Evolutionary conservation across 169 alveolate genomes (phyloP), one percentile per base, ranked within the genome.

Genomic region (Cryptosporidium sp.): DNA sequence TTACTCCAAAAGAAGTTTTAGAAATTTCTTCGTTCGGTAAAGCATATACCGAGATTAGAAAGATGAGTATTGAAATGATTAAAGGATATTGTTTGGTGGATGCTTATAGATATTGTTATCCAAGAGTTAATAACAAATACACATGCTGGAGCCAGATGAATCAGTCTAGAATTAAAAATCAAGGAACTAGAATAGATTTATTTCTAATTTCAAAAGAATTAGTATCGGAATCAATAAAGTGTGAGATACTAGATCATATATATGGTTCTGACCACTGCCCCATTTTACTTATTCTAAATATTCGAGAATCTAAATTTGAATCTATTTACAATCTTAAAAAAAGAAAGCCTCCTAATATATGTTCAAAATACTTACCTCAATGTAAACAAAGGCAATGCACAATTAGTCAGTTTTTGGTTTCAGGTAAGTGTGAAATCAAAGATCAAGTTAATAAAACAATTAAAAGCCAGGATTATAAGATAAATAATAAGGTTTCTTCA

Each of bases 251-350:
- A 4, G 59, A 58, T 31, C 70, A 74, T 33, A 37, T 74, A 23
- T 74, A 39, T 33, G 86, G 86, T n/a, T 74, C 86, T 21, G 86
- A 74, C 35, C 86, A 74, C 26, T 74, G 86, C 5, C 86, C 86
- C 2, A 43, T 74, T 55, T 35, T 74, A n/a, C 71, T 74, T 21
- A 33, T 45, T 50, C 3, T 71, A 51, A 50, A 14, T 14, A 26
- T 7, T 14, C 6, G 21, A 23, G 59, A 45, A 39, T 1, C 23
- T 29, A 37, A 41, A 35, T 4, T 18, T 23, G 43, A 45, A 58
- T 43, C 69, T 43, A 5, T 29, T 6, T 21, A 10, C 4, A 33
- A 16, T 33, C 16, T 31, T 58, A 37, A 33, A 12, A 12, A 9
- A 71, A 52, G 50, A 8, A 52, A 31, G 26, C 70, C 86, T 9